phyloP scores from a whole-genome alignment of 2,329 filamentous ascomycete species.

The Scortechinia acanthostroma region DNA sequence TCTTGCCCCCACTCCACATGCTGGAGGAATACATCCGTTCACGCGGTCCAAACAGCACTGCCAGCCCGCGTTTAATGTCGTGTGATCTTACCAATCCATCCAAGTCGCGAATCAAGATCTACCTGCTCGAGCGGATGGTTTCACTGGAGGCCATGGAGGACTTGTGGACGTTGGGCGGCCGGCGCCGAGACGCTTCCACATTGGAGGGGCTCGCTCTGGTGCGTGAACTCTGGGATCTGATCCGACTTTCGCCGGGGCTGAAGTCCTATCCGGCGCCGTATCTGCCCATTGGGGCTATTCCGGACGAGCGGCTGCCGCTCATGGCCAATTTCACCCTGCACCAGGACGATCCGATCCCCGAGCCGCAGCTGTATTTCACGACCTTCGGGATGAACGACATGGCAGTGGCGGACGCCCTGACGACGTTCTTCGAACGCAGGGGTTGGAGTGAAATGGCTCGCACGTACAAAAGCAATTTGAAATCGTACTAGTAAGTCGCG shows the following conservation, averaged over 20 bases:
- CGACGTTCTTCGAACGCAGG: not conserved
- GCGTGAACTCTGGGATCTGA: not conserved
- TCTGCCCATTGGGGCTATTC: not conserved
- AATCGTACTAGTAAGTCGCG: not conserved
- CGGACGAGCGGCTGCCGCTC: not conserved
- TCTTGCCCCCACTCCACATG: not conserved
- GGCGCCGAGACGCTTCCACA: not conserved
- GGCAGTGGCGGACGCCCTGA: not conserved
- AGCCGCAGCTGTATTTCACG: not conserved
- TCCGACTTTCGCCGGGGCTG: not conserved
- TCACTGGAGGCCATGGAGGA: not conserved
- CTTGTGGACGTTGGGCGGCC: not conserved
- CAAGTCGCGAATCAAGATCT: not conserved
- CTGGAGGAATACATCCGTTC: slow-evolving; percentile 1
- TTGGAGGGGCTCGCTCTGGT: not conserved
- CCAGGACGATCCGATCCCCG: not conserved
- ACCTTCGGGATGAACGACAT: not conserved
- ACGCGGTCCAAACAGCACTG: too few relatives aligned
- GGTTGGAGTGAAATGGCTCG: not conserved
- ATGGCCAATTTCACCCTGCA: not conserved
- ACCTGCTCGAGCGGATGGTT: not conserved
- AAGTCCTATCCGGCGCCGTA: not conserved
- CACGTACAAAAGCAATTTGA: not conserved
- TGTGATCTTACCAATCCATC: not conserved
- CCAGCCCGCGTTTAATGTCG: not conserved